phyloP scores from a whole-genome alignment of 495 filamentous ascomycete genomes.

The Alectoria sarmentosa region DNA sequence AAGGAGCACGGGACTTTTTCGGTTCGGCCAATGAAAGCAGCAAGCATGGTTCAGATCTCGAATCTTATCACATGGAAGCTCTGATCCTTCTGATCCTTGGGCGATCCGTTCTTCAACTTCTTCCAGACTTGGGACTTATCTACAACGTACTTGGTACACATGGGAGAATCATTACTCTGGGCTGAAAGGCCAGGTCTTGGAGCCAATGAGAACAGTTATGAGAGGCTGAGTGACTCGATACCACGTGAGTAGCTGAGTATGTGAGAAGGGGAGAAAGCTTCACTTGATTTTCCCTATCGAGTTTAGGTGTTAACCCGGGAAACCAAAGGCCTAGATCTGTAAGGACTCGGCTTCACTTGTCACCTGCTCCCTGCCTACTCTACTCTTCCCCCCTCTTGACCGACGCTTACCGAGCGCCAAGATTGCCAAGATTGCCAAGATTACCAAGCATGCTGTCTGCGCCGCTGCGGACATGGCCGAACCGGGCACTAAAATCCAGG shows the following conservation, averaged over 20 bases:
- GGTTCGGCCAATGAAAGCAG: not conserved
- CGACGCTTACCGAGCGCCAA: slow-evolving; percentile 8
- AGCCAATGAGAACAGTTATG: not conserved
- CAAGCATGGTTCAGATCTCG: not conserved
- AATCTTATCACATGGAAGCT: not conserved
- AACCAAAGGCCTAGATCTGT: no score
- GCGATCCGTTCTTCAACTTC: not conserved
- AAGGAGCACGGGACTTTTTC: not conserved
- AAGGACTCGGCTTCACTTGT: not conserved
- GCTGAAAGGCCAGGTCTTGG: not conserved
- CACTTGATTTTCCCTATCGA: no score
- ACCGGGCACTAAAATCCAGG: not conserved
- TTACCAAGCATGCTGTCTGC: not conserved
- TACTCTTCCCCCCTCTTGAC: not conserved
- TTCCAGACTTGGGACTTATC: not conserved
- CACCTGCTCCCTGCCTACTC: not conserved
- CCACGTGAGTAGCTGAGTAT: no score
- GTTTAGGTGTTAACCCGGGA: no score
- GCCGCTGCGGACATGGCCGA: slow-evolving; percentile 9
- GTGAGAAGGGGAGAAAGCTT: no score
- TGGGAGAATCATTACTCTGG: not conserved
- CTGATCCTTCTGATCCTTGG: not conserved
- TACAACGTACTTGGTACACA: no score
- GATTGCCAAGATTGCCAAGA: not conserved
- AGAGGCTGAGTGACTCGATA: no score